These are phyloP conservation scores for Pugionium dolabratum DNA, from an alignment of 345 rosid genomes.

Conservation along the genomic window DNA sequence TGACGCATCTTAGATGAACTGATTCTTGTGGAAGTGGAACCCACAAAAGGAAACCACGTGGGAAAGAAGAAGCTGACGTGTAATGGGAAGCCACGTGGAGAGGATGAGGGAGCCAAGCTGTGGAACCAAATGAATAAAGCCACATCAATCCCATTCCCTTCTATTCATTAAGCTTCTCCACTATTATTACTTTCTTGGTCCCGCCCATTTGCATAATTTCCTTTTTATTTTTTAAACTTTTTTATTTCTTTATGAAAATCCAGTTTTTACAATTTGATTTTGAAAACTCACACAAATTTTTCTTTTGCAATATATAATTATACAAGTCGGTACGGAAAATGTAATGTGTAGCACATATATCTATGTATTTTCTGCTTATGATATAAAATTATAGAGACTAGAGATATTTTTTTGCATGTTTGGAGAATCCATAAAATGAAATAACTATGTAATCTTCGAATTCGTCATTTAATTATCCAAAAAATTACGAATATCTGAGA, in stretches of 20 bases:
- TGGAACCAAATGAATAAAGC: constrained; percentile 31
- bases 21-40: constrained; percentile 25
- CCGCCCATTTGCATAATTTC: constrained; percentile 9
- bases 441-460: neutral
- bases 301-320: neutral
- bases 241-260: neutral
- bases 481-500: neutral
- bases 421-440: too few species aligned
- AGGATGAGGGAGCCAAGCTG: constrained; percentile 41
- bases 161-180: constrained; percentile 30
- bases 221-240: neutral
- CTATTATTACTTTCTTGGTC: constrained; percentile 39
- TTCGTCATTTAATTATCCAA: neutral
- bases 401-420: neutral
- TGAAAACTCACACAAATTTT: neutral
- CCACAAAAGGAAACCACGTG: constrained; percentile 33
- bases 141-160: constrained; percentile 40
- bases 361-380: constrained; percentile 13
- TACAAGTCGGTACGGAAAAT: constrained; percentile 29
- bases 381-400: neutral
- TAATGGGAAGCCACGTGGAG: constrained; percentile 41
- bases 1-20: constrained; percentile 30
- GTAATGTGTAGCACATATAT: constrained; percentile 14
- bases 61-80: constrained; percentile 37
- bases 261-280: neutral